Percentiles rank a stretch among this genome's conserved stretches.
These are phyloP conservation scores for Alternaria ethzedia DNA, from an alignment of 2,329 filamentous ascomycete species.

Conservation along the genomic window DNA sequence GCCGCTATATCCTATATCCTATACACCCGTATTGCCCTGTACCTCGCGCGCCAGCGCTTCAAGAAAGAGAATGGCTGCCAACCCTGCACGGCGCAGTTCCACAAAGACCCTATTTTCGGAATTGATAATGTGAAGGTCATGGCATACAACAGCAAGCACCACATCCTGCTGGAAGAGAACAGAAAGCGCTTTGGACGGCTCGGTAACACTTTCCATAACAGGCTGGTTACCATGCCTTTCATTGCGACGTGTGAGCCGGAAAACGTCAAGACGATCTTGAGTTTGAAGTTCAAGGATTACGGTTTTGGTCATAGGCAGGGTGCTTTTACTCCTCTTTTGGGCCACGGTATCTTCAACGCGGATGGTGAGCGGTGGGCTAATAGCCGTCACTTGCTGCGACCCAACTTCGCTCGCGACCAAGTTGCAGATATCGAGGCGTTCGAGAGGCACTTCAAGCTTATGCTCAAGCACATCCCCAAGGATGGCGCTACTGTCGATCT, in stretches of 20 bases:
- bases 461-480: constrained; percentile 67
- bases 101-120: constrained; percentile 63
- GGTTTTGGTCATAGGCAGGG: constrained; percentile 45
- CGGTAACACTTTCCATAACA: constrained; percentile 52
- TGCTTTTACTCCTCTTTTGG: constrained; percentile 51
- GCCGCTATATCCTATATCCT: constrained; percentile 45
- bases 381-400: constrained; percentile 57
- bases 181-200: constrained; percentile 33
- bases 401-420: constrained; percentile 61
- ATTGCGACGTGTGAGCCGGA: constrained; percentile 56
- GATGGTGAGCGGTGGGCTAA: constrained; percentile 53
- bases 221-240: constrained; percentile 38
- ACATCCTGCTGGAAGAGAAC: constrained; percentile 26
- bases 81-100: constrained; percentile 53
- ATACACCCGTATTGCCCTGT: constrained; percentile 43
- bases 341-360: constrained; percentile 55
- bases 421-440: constrained; percentile 63
- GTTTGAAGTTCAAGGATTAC: constrained; percentile 57
- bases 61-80: constrained; percentile 56
- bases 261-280: constrained; percentile 56
- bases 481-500: constrained; percentile 52
- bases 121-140: constrained; percentile 56
- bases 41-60: constrained; percentile 46
- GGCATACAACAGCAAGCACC: constrained; percentile 45
- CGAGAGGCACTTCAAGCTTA: constrained; percentile 63